Evolutionary conservation across 768 basidiomycete species (phyloP), one percentile per base, ranked within the genome.

Genomic region (Suillus spraguei): DNA sequence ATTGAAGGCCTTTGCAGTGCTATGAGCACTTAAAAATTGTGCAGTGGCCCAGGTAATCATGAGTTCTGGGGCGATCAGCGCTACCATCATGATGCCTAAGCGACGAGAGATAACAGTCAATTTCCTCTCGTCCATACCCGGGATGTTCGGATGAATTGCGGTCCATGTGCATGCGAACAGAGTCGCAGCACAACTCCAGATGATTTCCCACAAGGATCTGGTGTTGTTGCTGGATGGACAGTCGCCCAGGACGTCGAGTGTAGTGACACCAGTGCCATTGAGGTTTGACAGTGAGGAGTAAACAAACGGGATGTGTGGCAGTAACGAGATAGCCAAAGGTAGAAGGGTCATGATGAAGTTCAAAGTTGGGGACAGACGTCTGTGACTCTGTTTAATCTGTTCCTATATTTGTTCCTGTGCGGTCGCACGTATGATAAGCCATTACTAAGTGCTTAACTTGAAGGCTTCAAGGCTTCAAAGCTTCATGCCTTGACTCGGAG

Each of bases 141-240:
- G 73, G n/a, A 77, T 68, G 62, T 77, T 74, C 16, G 72, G 73
- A 38, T 76, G 38, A 13, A 74, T 56, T 5, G 70, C 63, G 20
- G 67, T 68, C 73, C 73, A 77, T 20, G 68, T 69, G 63, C 76
- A 77, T 5, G 67, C 62, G n/a, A 76, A 70, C 1, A 75, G 64
- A 4, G 75, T 73, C 17, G 66, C 60, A 20, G 72, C 28, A 46
- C 73, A 77, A 54, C 69, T 70, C 68, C 68, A 71, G 11, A 73
- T 60, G 49, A 77, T 74, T 39, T 67, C 56, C 62, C 61, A 69
- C 65, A 76, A 81, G 79, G 63, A 79, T 79, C 60, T 50, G n/a
- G 17, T 33, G 50, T 24, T 2, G 20, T 8, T 24, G 46, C 35
- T 1, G 14, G 33, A 50, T 50, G 33, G 6, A 38, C 35, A 38